Evolutionary conservation across 495 filamentous ascomycete species (phyloP), one percentile per base, ranked within the genome.

Genomic region (Pseudevernia furfuracea): DNA sequence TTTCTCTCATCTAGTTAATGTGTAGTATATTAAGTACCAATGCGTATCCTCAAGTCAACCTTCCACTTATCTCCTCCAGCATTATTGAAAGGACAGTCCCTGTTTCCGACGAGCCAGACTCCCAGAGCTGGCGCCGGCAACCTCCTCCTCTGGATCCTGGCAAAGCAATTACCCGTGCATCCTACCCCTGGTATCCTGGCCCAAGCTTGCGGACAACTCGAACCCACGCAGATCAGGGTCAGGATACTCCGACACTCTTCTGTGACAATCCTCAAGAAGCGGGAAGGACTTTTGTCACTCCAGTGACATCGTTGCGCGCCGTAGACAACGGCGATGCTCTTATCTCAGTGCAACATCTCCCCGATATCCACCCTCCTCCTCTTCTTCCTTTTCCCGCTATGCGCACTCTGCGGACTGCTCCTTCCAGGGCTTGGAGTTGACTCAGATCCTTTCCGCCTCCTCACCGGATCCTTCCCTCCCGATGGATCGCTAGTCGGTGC

Each of bases 381-480:
- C 61, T 71, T 71, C 66, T 71, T 71, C 62, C 69, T 66, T 53
- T 68, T 69, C 1, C 68, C 39, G 53, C 66, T 69, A 30, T 70
- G 62, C 0, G 63, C 44, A 19, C 61, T 69, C 4, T 70, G 68
- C 3, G 70, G 68, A 61, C 70, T 71, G 5, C 59, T 65, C 37
- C 66, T 49, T 8, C 59, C 70, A 7, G 70, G 63, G 38, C 65
- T 71, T 23, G 64, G 61, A 10, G 64, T 67, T 43, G 56, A 36
- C 59, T 65, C 39, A 34, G 61, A 68, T 62, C 62, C 55, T 62
- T 58, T 53, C 49, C 49, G 49, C 49, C 66, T 60, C 58, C 66
- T 58, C 28, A 56, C 58, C 21, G 38, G 34, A 23, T 65, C 66
- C 34, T 59, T 61, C 49, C 46, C 41, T 46, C 65, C 60, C 57